Base-by-base conservation (phyloP, 805 yeast species). In the Myxozyma udenii region DNA sequence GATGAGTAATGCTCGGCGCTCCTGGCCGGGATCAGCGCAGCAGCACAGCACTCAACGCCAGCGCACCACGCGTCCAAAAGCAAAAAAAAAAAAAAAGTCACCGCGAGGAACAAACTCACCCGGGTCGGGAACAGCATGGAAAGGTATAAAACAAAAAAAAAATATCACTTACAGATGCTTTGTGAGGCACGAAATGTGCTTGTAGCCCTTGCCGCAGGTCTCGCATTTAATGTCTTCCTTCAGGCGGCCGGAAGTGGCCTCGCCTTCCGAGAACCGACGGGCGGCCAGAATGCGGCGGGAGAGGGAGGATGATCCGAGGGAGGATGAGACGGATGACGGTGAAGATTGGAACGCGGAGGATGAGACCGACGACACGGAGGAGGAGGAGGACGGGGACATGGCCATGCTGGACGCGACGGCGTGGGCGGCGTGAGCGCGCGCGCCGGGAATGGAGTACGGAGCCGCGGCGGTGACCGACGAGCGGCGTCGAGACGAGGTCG, bases 171-270 rank as follows among this genome's bases (percentile, higher is more conserved):
- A 55, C 59, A 46, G 41, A 41, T 55, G 59, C 54, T 55, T 55
- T 21, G 59, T 55, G 45, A 55, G 47, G 41, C 57, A 55, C 30
- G 43, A 28, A 18, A 87, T 84, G 70, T 87, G 96, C 66, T 87
- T 88, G 66, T 87, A 87, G 21, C 93, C 95, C 68, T 87, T 87
- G 2, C 95, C 95, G 63, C 96, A 87, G 3, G 93, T 87, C 67
- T 88, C 95, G 71, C 95, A 87, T 63, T 83, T 83, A 57, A 87
- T 75, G 64, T 85, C 90, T 64, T 87, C 95, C 66, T 87, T 87
- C 44, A 85, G 74, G 43, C 95, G 71, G 21, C 95, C 95, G 2
- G 88, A 80, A 65, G 86, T 95, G 26, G 56, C 44, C 36, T 55
- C 60, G 42, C 95, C 95, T 66, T 87, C 95, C 44, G 87, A 79